Base-by-base conservation (phyloP, 352 stramenopile genomes). In the Albugo candida region DNA sequence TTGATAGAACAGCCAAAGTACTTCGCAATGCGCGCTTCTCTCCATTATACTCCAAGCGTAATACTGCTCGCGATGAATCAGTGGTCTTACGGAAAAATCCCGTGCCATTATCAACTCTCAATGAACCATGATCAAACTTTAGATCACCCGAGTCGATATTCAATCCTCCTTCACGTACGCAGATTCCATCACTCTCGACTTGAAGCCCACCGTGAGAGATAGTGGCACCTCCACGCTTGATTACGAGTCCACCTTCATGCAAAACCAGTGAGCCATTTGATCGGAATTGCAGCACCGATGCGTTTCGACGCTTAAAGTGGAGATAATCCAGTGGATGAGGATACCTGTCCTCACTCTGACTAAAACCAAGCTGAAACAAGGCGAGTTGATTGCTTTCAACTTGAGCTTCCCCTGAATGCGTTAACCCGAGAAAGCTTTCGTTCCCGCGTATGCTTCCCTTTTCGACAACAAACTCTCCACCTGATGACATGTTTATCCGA, bases 201-300 rank as follows among this genome's bases (percentile, higher is more conserved):
- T 80, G 59, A 5, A 83, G 44, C 1, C 71, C 71, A 5, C 71
- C 71, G 8, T 64, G 58, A 36, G 80, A 59, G 10, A 83, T 60
- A 24, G 62, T 62, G n/a, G 82, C 17, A 16, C 69, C 71, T 16
- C 71, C 71, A 12, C 65, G 61, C 13, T 80, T 49, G 14, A 83
- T 61, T 17, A 81, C 71, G 10, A 83, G 45, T 0, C 71, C 71
- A 14, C 68, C 71, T 27, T 70, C 53, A 27, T 79, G 58, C 11
- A 81, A 68, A 1, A 80, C 57, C 0, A 72, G 70, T n/a, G 63
- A 65, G 1, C 73, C 70, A 10, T 55, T 43, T 14, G 64, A 61
- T 14, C 46, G 76, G 13, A 85, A 60, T 18, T 70, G 68, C 5
- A 85, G 62, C 13, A 85, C 48, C 0, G 70, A 52, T 0, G 55